Evolutionary conservation across 2,329 filamentous ascomycete genomes (phyloP), one percentile per base, ranked within the genome.

Genomic region (Gyromitra esculenta): DNA sequence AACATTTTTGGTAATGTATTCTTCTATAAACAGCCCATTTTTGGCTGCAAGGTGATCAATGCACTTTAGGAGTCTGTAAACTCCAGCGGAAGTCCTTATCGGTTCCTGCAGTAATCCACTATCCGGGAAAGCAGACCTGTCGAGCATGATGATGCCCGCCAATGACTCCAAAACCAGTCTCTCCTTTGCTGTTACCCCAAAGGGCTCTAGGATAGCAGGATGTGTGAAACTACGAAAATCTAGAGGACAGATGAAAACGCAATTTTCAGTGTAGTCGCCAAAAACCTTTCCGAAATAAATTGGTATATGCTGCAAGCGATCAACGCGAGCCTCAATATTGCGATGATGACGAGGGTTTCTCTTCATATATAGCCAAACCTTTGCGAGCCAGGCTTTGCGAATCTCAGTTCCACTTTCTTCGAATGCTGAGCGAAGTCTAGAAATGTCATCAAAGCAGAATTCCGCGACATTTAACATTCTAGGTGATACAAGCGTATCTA

Each of bases 381-480:
- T 74, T 13, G 8, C 21, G 1, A 74, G 41, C 71, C 71, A 74
- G 11, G 18, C 7, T 37, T 52, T 74, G 25, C 54, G 31, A 62
- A 68, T 62, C 54, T 45, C 13, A 5, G 21, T 13, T 45, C 45
- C 56, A 18, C 48, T 62, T 9, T 48, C 35, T 21, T 69, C 71
- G 18, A 69, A 41, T 11, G 45, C 21, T 6, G 0, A 11, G n/a
- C 39, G 57, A 21, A 82, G 54, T 35, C 73, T 56, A 5, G 60
- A 60, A 37, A 81, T 48, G 45, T 81, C 18, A 7, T 13, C 18
- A 5, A 75, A 48, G 13, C 73, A 9, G n/a, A 82, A 45, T 0
- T 13, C 15, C 5, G 25, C 18, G 4, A 82, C 11, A 69, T 82
- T 82, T 37, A 82, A 81, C 4, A 60, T 67, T 5, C 5, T 54